phyloP scores from a whole-genome alignment of 768 basidiomycete species.

The Ramaria sp. region DNA sequence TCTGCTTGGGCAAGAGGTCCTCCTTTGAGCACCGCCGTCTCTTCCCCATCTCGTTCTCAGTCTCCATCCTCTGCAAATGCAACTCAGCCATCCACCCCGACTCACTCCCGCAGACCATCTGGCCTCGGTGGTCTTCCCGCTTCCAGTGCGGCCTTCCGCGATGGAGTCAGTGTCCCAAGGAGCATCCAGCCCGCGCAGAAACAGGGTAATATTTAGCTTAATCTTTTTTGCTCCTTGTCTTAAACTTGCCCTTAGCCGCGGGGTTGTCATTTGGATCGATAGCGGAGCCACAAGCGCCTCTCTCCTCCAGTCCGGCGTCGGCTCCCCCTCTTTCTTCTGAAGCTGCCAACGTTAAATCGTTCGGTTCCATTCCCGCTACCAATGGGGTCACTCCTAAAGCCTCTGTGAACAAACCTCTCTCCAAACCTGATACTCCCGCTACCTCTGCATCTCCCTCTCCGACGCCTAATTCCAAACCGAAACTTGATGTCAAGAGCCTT shows the following conservation, averaged over 20 bases:
- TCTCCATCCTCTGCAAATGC: slow-evolving; percentile 55
- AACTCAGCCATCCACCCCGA: slow-evolving; percentile 26
- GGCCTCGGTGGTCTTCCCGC: slow-evolving; percentile 42
- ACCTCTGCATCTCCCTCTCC: slow-evolving; percentile 30
- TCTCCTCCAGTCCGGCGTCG: slow-evolving; percentile 75
- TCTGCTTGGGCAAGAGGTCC: slow-evolving; percentile 92
- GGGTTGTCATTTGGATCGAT: slow-evolving; percentile 78
- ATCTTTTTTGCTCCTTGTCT: slow-evolving; percentile 18
- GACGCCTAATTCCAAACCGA: slow-evolving; percentile 44
- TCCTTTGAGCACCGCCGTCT: slow-evolving; percentile 48
- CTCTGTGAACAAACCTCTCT: background rate
- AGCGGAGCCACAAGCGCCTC: slow-evolving; percentile 65
- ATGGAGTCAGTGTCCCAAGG: slow-evolving; percentile 66
- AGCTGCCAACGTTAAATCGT: slow-evolving; percentile 67
- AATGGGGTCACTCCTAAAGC: slow-evolving; percentile 8
- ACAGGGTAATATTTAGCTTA: background rate
- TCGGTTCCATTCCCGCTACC: slow-evolving; percentile 64
- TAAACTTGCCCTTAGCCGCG: slow-evolving; percentile 36
- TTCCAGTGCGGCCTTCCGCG: slow-evolving; percentile 58
- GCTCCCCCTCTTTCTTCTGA: slow-evolving; percentile 49
- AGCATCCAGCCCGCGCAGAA: slow-evolving; percentile 17
- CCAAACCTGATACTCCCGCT: slow-evolving; percentile 4
- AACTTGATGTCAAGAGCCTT: slow-evolving; percentile 6
- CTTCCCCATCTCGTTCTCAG: slow-evolving; percentile 63
- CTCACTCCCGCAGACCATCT: slow-evolving; percentile 75